Base-by-base conservation (phyloP, 2,329 filamentous ascomycete species). In the Xylariales sp. region DNA sequence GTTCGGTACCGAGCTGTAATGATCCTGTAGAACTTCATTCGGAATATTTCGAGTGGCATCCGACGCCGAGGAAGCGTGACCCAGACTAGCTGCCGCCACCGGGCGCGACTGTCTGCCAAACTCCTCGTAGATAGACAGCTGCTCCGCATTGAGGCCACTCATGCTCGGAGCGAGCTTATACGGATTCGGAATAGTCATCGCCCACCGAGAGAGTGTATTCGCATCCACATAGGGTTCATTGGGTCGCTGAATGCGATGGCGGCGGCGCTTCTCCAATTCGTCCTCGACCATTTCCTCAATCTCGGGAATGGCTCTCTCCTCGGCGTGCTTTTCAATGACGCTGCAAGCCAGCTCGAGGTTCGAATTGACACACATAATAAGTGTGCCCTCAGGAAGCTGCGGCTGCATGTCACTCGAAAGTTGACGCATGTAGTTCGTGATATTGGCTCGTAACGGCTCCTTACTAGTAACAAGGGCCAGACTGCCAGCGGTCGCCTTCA, bases 281-380 rank as follows among this genome's bases (percentile, higher is more conserved):
- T 76, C 69, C 60, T 93, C 86, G 36, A 98, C 86, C 65, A 95
- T 86, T 47, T 94, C 86, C 60, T 98, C 91, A 45, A 98, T 97
- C 61, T 98, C 93, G 2, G 88, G 86, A 28, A 96, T 73, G 8
- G 93, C 93, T 46, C 91, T 86, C 56, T 95, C 87, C 61, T 97
- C 91, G 3, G 93, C 94, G 39, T 93, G 90, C 62, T 93, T 89
- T 64, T 98, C 93, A 33, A 98, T 94, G 48, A 96, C 87, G 53
- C 80, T 85, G 58, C 93, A 97, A 34, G 94, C 91, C 29, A 89
- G 76, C 53, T 98, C 93, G 21, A 98, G 76, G 60, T 98, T 98
- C 50, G 94, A 91, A 61, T 97, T 98, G 46, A 98, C 91, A 63
- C 94, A 97, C 88, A 98, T 96, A 43, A 97, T 79, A 46, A 98